phyloP scores from a whole-genome alignment of 2,329 filamentous ascomycete species.

The Fusarium buxicola region DNA sequence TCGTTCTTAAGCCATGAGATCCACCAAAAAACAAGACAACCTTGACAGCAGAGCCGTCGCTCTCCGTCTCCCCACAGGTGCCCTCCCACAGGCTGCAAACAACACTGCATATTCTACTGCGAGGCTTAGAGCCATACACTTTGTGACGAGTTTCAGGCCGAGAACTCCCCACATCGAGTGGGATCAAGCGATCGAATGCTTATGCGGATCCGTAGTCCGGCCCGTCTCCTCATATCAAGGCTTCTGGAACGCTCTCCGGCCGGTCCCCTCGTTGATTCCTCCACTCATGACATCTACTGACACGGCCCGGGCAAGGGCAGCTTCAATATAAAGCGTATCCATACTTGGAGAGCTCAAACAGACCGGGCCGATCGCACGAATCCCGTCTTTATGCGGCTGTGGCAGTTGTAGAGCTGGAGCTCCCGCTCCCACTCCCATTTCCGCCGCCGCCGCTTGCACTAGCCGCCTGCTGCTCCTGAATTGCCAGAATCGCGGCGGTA shows the following conservation, averaged over 20 bases:
- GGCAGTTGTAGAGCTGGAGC: conserved; percentile 9
- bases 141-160: no score
- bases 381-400: conserved; percentile 27
- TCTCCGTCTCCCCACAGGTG: conserved; percentile 31
- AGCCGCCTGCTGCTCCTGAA: conserved; percentile 56
- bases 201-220: neutral
- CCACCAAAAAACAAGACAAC: conserved; percentile 11
- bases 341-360: conserved; percentile 1
- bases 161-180: conserved; percentile 2
- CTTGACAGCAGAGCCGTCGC: conserved; percentile 31
- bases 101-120: no score
- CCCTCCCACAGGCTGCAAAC: neutral
- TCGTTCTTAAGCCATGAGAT: conserved; percentile 10
- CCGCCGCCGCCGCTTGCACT: conserved; percentile 22
- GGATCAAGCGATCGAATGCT: neutral
- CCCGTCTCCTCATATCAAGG: conserved; percentile 11
- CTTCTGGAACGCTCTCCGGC: conserved; percentile 29
- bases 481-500: conserved; percentile 62
- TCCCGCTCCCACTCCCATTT: conserved; percentile 13
- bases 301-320: conserved; percentile 23
- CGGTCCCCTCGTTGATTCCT: conserved; percentile 7
- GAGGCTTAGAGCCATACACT: no score
- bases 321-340: neutral
- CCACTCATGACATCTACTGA: conserved; percentile 34
- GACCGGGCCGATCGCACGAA: conserved; percentile 15